phyloP scores from a whole-genome alignment of 768 basidiomycete genomes.

The Harrya chromipes region DNA sequence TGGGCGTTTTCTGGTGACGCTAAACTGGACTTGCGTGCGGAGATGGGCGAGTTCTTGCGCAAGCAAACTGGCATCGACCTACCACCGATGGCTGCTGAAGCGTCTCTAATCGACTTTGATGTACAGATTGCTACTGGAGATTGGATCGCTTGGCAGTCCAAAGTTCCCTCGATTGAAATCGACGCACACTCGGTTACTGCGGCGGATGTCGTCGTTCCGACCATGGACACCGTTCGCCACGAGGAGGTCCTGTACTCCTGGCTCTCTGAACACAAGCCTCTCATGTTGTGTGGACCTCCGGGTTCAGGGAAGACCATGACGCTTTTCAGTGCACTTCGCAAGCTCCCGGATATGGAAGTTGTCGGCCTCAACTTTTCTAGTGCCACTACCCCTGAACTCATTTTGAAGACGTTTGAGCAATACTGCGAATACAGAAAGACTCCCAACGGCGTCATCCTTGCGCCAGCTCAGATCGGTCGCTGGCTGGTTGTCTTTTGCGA shows the following conservation, averaged over 20 bases:
- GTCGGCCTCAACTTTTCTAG: slow-evolving; percentile 99
- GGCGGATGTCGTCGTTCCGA: slow-evolving; percentile 95
- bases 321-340: slow-evolving; percentile 93
- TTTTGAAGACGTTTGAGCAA: slow-evolving; percentile 99
- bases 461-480: slow-evolving; percentile 91
- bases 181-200: slow-evolving; percentile 96
- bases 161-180: slow-evolving; percentile 93
- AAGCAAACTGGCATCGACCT: slow-evolving; percentile 87
- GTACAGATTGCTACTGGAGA: slow-evolving; percentile 83
- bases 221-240: slow-evolving; percentile 97
- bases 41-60: slow-evolving; percentile 85
- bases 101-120: slow-evolving; percentile 92
- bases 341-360: slow-evolving; percentile 98
- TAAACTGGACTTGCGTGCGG: slow-evolving; percentile 83
- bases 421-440: slow-evolving; percentile 99
- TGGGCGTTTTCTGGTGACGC: slow-evolving; percentile 99
- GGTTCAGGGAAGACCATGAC: slow-evolving; percentile 99
- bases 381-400: slow-evolving; percentile 96
- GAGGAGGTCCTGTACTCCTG: slow-evolving; percentile 99
- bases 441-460: slow-evolving; percentile 94
- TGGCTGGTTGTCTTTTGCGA: slow-evolving; percentile 99
- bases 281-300: slow-evolving; percentile 98
- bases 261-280: slow-evolving; percentile 97
- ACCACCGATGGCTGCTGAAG: slow-evolving; percentile 69
- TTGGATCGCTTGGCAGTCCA: slow-evolving; percentile 89